Conservation (phyloP, 179 eudicot genomes). For the Silene noctiflora region DNA sequence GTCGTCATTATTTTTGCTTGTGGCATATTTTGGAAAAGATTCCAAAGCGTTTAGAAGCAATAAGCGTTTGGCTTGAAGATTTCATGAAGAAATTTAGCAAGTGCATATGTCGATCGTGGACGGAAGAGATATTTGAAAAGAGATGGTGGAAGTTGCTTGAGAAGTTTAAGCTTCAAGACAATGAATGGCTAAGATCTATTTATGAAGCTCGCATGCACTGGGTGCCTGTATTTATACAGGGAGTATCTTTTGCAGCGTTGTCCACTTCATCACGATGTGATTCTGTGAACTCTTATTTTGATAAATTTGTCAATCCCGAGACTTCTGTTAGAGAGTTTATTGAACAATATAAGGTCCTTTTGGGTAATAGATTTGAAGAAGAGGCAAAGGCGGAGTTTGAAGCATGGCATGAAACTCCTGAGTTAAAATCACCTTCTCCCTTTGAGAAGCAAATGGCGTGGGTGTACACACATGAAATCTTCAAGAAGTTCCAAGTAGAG, state of each 20-base stretch:
- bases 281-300: conserved; percentile 43
- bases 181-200: conserved; percentile 49
- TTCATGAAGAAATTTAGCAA: conserved; percentile 43
- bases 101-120: conserved; percentile 50
- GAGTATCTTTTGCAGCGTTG: conserved; percentile 52
- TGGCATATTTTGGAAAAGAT: conserved; percentile 56
- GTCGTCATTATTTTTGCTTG: conserved; percentile 53
- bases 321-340: conserved; percentile 51
- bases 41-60: conserved; percentile 43
- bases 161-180: conserved; percentile 43
- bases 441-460: conserved; percentile 62
- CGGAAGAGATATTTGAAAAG: conserved; percentile 48
- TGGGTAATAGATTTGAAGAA: conserved; percentile 47
- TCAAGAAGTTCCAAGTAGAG: conserved; percentile 63
- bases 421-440: conserved; percentile 65
- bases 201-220: conserved; percentile 51
- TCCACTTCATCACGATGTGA: conserved; percentile 43
- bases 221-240: conserved; percentile 48
- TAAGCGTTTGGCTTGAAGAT: conserved; percentile 43
- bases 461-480: conserved; percentile 54
- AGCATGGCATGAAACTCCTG: conserved; percentile 60
- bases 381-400: conserved; percentile 64
- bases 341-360: conserved; percentile 40
- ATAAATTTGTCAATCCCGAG: conserved; percentile 40
- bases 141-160: conserved; percentile 59